These are phyloP conservation scores for Speleostelium caveatum DNA, from an alignment of 78 protist species.

Conservation along the genomic window DNA sequence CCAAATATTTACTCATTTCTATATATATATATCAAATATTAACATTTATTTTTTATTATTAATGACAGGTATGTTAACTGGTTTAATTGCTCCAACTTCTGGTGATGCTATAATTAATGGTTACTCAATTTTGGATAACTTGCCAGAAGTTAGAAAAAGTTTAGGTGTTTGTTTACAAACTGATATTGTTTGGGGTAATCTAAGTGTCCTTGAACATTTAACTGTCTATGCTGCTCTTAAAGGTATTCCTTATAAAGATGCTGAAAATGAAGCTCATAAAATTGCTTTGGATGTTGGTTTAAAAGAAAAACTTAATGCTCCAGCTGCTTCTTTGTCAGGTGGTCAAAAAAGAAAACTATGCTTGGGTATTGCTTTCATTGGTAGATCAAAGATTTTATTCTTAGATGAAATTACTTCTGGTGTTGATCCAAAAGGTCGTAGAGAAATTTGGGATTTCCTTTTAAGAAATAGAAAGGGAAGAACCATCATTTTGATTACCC, in stretches of 20 bases:
- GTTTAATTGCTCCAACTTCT: slow-evolving; percentile 2
- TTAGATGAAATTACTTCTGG: slow-evolving; percentile 13
- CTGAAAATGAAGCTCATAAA: slow-evolving; percentile 13
- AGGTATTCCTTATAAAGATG: slow-evolving; percentile 28
- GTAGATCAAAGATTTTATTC: slow-evolving; percentile 67
- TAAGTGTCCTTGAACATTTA: slow-evolving; percentile 70
- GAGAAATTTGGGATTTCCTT: slow-evolving; percentile 60
- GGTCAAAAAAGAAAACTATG: slow-evolving; percentile 90
- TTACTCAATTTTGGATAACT: neutral
- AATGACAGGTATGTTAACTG: slow-evolving; percentile 27
- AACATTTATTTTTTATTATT: too few species aligned
- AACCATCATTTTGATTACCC: slow-evolving; percentile 63
- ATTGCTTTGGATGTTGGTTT: slow-evolving; percentile 58
- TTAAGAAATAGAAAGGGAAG: slow-evolving; percentile 29
- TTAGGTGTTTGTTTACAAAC: slow-evolving; percentile 71
- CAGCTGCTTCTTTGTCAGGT: slow-evolving; percentile 68
- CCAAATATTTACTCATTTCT: too few species aligned
- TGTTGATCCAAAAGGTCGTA: slow-evolving; percentile 47
- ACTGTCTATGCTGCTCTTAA: slow-evolving; percentile 54
- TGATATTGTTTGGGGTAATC: slow-evolving; percentile 54
- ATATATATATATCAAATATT: too few species aligned
- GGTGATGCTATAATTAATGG: slow-evolving; percentile 35
- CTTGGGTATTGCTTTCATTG: slow-evolving; percentile 87
- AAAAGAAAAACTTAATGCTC: slow-evolving; percentile 40
- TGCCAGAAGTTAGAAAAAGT: slow-evolving; percentile 24